Percentiles rank a stretch among this genome's conserved stretches.
phyloP scores from a whole-genome alignment of 1,139 yeast species.

The Scheffersomyces quercinus region DNA sequence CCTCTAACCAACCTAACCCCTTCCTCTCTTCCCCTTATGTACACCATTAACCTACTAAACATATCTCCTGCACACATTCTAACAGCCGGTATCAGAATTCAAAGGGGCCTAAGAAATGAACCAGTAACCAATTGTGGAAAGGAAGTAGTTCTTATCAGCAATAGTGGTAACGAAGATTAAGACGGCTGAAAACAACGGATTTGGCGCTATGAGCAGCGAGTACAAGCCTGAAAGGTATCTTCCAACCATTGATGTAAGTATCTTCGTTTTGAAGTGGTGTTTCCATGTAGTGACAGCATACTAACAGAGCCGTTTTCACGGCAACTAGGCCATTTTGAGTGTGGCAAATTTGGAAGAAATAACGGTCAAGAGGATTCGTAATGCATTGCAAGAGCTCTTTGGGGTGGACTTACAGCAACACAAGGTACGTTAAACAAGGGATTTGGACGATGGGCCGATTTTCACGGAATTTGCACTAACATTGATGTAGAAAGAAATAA shows the following conservation, averaged over 20 bases:
- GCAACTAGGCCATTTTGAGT: constrained; percentile 60
- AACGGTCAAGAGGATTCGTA: constrained; percentile 70
- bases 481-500: constrained; percentile 48
- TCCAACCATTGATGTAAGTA: constrained; percentile 71
- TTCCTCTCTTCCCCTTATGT: too few species aligned
- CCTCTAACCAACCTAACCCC: too few species aligned
- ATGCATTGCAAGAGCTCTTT: constrained; percentile 69
- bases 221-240: constrained; percentile 40
- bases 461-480: constrained; percentile 13
- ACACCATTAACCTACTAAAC: too few species aligned
- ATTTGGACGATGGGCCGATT: background rate
- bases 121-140: too few species aligned
- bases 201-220: constrained; percentile 13
- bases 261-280: background rate
- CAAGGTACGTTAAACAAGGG: constrained; percentile 35
- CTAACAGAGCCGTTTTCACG: constrained; percentile 20
- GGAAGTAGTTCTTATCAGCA: too few species aligned
- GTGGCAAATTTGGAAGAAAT: constrained; percentile 74
- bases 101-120: too few species aligned
- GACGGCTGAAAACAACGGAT: too few species aligned
- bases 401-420: constrained; percentile 53
- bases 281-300: constrained; percentile 5
- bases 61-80: too few species aligned
- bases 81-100: too few species aligned
- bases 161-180: too few species aligned